Base-by-base conservation (phyloP, 257 asterid species). In the Solanum bulbocastanum region DNA sequence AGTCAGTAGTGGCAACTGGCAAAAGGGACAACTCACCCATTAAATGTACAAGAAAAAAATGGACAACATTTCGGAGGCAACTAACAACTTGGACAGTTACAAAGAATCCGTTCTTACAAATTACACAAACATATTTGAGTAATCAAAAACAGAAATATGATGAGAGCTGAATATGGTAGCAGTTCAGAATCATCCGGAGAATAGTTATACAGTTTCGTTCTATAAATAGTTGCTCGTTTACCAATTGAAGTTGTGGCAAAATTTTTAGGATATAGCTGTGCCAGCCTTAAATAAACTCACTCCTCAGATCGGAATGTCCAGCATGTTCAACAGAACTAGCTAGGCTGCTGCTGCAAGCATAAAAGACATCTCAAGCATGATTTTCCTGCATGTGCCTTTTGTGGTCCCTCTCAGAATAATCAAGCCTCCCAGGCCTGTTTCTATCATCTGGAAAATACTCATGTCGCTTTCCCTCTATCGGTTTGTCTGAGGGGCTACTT, bases 351-450 rank as follows among this genome's bases (percentile, higher is more conserved):
- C 88, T 22, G 74, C 49, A 12, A 27, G 58, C 66, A 69, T 32
- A 85, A 62, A 62, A 33, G 42, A 85, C 73, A 46, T 83, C 85
- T 91, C 90, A 93, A 60, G 88, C 98, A 74, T 91, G 98, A 76
- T 93, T 94, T 91, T 95, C 95, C 87, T 93, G 98, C 87, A 90
- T 71, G 46, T 92, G 98, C 91, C 95, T 88, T 85, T 94, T 94
- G 89, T 93, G 94, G 90, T 94, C 98, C 89, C 97, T 92, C 86
- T 95, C 98, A 10, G 98, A 90, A 92, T 93, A 91, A n/a, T 93
- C 94, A n/a, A 90, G 90, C 92, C 94, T 92, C 75, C 93, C 96
- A 37, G 88, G n/a, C 87, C 93, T 91, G 83, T 90, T 92, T 71
- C 94, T 91, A 44, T 93, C 97, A 60, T 94, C 97, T 7, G 92